phyloP scores from a whole-genome alignment of 2,329 filamentous ascomycete genomes.

The Neopestalotiopsis sp. region DNA sequence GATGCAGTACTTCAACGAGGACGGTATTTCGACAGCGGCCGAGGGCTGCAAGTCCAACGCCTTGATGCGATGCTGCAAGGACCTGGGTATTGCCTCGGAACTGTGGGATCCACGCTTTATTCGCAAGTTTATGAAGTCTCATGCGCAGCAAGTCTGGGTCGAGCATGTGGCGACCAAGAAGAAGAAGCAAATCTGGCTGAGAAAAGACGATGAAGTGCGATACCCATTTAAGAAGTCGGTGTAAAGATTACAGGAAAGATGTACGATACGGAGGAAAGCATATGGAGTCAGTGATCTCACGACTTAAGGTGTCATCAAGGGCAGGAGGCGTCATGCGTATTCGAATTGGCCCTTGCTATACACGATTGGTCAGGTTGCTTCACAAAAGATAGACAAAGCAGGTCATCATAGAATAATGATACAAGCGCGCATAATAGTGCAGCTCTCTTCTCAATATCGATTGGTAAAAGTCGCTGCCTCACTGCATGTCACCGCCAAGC shows the following conservation, averaged over 20 bases:
- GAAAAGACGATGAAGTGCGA: slow-evolving; percentile 78
- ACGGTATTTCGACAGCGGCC: slow-evolving; percentile 90
- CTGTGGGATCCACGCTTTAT: slow-evolving; percentile 96
- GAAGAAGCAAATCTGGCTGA: slow-evolving; percentile 84
- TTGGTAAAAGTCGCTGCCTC: neutral
- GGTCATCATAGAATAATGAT: slow-evolving; percentile 26
- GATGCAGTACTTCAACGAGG: slow-evolving; percentile 88
- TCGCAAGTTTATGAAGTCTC: slow-evolving; percentile 75
- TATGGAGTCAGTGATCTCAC: neutral
- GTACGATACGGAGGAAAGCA: neutral
- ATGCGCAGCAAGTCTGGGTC: slow-evolving; percentile 83
- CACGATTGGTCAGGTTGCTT: neutral
- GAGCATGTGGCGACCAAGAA: slow-evolving; percentile 89
- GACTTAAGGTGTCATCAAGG: too few relatives aligned
- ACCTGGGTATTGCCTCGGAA: slow-evolving; percentile 91
- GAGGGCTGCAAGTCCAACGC: slow-evolving; percentile 99
- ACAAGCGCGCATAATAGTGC: slow-evolving; percentile 19
- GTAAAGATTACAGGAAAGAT: slow-evolving; percentile 8
- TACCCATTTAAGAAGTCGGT: slow-evolving; percentile 59
- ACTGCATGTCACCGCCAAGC: neutral
- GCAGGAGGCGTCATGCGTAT: neutral
- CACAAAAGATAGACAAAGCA: neutral
- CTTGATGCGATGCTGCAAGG: slow-evolving; percentile 97
- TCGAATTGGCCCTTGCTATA: neutral
- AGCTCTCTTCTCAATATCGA: slow-evolving; percentile 8